Percentiles rank a stretch among this genome's conserved stretches.
Conservation (phyloP, 345 rosid genomes). For the Viola odorata region DNA sequence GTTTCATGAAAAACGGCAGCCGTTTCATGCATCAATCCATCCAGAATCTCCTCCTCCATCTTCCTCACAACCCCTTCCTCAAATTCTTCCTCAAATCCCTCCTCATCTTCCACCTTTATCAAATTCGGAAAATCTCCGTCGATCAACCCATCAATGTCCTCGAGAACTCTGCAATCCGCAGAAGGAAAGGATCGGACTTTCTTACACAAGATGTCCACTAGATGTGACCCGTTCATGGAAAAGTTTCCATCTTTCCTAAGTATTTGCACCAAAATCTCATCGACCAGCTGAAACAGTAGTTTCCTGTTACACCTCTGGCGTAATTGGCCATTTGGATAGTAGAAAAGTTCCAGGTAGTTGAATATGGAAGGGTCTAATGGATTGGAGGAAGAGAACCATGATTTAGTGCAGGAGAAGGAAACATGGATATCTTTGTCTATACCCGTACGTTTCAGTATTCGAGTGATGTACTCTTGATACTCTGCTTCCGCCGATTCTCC, state of each 20-base stretch:
- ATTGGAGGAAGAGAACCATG: constrained; percentile 60
- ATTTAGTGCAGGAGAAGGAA: constrained; percentile 23
- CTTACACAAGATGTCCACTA: constrained; percentile 30
- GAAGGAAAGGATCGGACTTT: constrained; percentile 38
- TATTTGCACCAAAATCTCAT: constrained; percentile 54
- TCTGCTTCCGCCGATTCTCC: constrained; percentile 23
- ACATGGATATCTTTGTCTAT: constrained; percentile 43
- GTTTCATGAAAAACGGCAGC: constrained; percentile 9
- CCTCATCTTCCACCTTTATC: constrained; percentile 15
- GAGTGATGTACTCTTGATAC: constrained; percentile 50
- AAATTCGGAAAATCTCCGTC: constrained; percentile 41
- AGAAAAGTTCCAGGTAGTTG: constrained; percentile 45
- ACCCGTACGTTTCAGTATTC: constrained; percentile 47
- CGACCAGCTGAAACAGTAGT: constrained; percentile 53
- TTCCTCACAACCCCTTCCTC: constrained; percentile 41
- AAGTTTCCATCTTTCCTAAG: constrained; percentile 46
- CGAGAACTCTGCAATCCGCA: constrained; percentile 53
- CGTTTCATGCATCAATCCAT: constrained; percentile 46
- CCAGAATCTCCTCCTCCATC: constrained; percentile 46
- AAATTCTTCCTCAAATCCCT: constrained; percentile 40
- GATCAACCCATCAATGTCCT: constrained; percentile 57
- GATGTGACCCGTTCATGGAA: constrained; percentile 42
- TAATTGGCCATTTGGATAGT: constrained; percentile 16
- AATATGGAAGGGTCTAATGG: constrained; percentile 70
- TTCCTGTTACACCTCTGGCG: constrained; percentile 54